Base-by-base conservation (phyloP, 2,329 filamentous ascomycete species). In the Ophidiomyces ophidiicola region DNA sequence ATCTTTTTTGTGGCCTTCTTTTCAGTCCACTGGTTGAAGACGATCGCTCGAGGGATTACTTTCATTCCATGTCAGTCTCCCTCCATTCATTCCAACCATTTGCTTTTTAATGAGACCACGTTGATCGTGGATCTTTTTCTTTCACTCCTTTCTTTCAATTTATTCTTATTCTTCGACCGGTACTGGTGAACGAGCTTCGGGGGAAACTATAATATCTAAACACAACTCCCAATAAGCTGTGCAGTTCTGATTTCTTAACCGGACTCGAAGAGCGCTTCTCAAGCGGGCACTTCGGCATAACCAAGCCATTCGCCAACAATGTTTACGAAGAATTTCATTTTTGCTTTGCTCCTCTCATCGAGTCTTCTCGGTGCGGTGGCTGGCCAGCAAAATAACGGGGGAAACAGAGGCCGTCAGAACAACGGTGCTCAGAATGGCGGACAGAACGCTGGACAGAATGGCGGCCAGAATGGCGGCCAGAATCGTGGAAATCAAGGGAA, bases 81-180 rank as follows among this genome's bases (percentile, higher is more conserved):
- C 36, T 38, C 28, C n/a, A n/a, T 29, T 39, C 19, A 6, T 36
- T 36, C 32, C 39, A 35, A 35, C 28, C 28, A 25, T 31, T 21
- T 23, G 19, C 33, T 41, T 18, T 31, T 21, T 35, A 41, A 36
- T 41, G 26, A 24, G n/a, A 39, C 35, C 41, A 43, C 41, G 41
- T 43, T 43, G 41, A 43, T 21, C 36, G 41, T 43, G 41, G 28
- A 43, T 30, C 32, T 25, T 26, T 35, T 14, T 10, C n/a, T 29
- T 41, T 32, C 30, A 15, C 14, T 14, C 7, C 30, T 14, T 33
- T 39, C 21, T 17, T 28, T 33, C 23, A 19, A 33, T 33, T 28
- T n/a, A 23, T 20, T 19, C n/a, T 12, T 11, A 20, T 12, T 29
- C 6, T 20, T 19, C 12, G 29, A 20, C 31, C 35, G 21, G 28